Percentiles rank a stretch among this genome's conserved stretches.
These are phyloP conservation scores for Jatropha curcas DNA, from an alignment of 345 rosid species.

Conservation along the genomic window DNA sequence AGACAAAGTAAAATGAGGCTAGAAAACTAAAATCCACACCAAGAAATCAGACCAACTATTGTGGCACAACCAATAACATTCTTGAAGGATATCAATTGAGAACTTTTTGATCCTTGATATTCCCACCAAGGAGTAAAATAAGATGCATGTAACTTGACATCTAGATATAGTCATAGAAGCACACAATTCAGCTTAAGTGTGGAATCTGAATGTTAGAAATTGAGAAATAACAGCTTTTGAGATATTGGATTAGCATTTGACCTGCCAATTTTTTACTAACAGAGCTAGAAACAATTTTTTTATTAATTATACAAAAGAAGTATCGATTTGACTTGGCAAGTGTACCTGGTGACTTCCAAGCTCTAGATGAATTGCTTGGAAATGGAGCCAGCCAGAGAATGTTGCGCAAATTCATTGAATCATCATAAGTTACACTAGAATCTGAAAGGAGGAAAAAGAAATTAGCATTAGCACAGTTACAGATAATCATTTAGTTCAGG, in stretches of 20 bases:
- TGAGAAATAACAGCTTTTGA: not conserved
- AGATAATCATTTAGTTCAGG: not conserved
- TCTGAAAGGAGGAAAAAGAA: slow-evolving; percentile 37
- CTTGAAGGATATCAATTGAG: not conserved
- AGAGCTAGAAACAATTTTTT: not conserved
- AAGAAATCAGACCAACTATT: not conserved
- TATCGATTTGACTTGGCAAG: slow-evolving; percentile 1
- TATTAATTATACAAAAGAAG: not conserved
- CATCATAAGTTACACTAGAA: slow-evolving; percentile 60
- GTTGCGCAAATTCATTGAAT: slow-evolving; percentile 84
- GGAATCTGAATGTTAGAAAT: not conserved
- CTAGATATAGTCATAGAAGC: too few species aligned
- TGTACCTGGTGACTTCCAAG: slow-evolving; percentile 81
- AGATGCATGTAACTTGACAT: not conserved
- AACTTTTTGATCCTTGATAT: too few species aligned
- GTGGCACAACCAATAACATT: not conserved
- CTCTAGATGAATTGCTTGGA: slow-evolving; percentile 52
- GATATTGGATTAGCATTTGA: not conserved
- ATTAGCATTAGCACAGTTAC: not conserved
- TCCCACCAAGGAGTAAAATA: not conserved
- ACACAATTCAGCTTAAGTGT: not conserved
- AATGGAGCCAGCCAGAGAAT: slow-evolving; percentile 94
- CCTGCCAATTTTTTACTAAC: not conserved
- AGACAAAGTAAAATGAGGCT: too few species aligned
- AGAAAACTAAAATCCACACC: not conserved